A percentile compares a stretch with the other conserved stretches of the same genome.
These are phyloP conservation scores for Aurifilum marmelostoma DNA, from an alignment of 2,329 filamentous ascomycete species.

Conservation along the genomic window DNA sequence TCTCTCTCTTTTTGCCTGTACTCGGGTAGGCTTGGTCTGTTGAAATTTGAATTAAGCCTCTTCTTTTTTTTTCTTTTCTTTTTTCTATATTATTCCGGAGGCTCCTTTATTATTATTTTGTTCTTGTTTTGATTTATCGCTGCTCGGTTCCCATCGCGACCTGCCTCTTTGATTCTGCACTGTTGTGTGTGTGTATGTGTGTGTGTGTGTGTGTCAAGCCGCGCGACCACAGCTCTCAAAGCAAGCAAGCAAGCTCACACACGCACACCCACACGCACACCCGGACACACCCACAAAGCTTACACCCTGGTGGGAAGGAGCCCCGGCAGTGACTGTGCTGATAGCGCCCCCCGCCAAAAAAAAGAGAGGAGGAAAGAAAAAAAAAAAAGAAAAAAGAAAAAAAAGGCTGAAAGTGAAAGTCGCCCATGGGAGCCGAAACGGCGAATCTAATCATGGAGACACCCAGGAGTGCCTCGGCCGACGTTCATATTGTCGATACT, in stretches of 20 bases:
- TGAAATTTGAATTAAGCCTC: neutral
- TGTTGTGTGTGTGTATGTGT: neutral
- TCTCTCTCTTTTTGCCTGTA: no score
- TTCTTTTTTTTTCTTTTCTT: neutral
- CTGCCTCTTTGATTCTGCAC: neutral
- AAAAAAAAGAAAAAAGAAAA: no score
- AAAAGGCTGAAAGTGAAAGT: neutral
- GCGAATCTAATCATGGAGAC: neutral
- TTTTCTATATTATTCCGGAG: no score
- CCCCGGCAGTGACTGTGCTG: constrained; percentile 1
- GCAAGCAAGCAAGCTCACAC: no score
- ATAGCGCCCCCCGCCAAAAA: no score
- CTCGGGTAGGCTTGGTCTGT: neutral
- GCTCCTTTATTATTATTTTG: no score
- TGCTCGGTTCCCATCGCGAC: neutral
- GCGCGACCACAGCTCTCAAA: neutral
- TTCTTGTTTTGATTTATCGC: no score
- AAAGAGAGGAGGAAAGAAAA: no score
- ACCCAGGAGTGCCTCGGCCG: neutral
- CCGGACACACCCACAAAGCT: neutral
- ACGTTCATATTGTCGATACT: constrained; percentile 6
- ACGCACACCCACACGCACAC: neutral
- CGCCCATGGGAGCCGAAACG: constrained; percentile 8
- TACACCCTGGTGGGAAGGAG: neutral
- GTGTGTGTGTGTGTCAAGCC: neutral